Percentiles rank a stretch among this genome's conserved stretches.
Conservation (phyloP, 2,329 filamentous ascomycete genomes). For the Westerdykella aurantiaca region DNA sequence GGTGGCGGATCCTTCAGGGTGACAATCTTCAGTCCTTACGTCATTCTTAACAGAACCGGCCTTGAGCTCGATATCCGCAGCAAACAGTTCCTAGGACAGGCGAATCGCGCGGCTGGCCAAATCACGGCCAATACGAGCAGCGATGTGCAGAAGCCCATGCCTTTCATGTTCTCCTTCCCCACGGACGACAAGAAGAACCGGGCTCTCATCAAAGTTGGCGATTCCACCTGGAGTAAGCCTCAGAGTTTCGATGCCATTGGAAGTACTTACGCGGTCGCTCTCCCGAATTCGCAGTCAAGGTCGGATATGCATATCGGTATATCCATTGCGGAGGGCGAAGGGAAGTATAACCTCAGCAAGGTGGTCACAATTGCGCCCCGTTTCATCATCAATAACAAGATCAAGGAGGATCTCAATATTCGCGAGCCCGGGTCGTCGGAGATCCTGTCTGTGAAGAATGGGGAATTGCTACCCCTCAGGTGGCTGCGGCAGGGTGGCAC, state of each 20-base stretch:
- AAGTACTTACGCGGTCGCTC: conserved; percentile 79
- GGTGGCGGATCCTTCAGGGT: conserved; percentile 95
- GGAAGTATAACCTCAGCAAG: conserved; percentile 97
- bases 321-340: conserved; percentile 81
- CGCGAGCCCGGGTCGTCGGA: conserved; percentile 89
- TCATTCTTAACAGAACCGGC: conserved; percentile 92
- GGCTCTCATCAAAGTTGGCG: conserved; percentile 77
- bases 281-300: conserved; percentile 64
- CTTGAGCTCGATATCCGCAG: conserved; percentile 80
- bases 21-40: conserved; percentile 89
- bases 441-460: conserved; percentile 68
- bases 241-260: conserved; percentile 98
- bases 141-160: conserved; percentile 68
- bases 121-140: conserved; percentile 51
- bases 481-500: conserved; percentile 77
- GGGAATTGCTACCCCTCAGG: conserved; percentile 79
- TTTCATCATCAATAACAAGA: conserved; percentile 89
- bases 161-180: conserved; percentile 93
- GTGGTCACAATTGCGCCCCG: conserved; percentile 88
- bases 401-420: conserved; percentile 81
- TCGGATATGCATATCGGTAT: conserved; percentile 89
- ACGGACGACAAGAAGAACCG: conserved; percentile 88
- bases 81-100: conserved; percentile 80
- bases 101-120: conserved; percentile 72
- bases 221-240: conserved; percentile 93